Evolutionary conservation across 2,329 filamentous ascomycete genomes (phyloP).

Genomic region (Cordyceps cateniannulata): DNA sequence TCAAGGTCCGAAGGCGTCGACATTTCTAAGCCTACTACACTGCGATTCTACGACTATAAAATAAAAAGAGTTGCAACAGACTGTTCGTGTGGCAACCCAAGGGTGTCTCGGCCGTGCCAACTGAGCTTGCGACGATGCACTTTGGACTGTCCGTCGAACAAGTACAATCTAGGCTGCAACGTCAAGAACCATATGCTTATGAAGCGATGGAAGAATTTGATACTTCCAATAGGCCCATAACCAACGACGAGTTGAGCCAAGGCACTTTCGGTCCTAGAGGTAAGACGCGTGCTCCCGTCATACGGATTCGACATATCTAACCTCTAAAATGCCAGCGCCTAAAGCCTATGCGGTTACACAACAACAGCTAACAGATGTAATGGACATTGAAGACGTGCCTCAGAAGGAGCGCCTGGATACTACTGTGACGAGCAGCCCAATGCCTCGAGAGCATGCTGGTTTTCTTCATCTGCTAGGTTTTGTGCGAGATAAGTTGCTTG

Average conservation of each 20-base stretch:
- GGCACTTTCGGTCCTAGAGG: background rate
- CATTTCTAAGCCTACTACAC: no score
- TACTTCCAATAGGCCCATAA: background rate
- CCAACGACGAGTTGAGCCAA: background rate
- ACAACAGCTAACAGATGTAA: background rate
- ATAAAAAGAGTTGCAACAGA: background rate
- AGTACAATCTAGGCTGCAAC: conserved; percentile 19
- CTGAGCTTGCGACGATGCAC: conserved; percentile 41
- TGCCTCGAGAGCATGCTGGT: conserved; percentile 32
- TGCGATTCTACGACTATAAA: no score
- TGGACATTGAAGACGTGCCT: background rate
- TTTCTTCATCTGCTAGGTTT: conserved; percentile 23
- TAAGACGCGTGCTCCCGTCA: background rate
- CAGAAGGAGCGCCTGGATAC: conserved; percentile 16
- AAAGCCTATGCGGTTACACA: background rate
- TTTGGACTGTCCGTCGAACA: conserved; percentile 41
- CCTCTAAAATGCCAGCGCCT: background rate
- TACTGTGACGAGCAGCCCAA: conserved; percentile 30
- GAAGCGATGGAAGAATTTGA: background rate
- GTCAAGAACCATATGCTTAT: background rate
- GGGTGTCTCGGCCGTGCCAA: conserved; percentile 23
- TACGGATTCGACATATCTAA: background rate
- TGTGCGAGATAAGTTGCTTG: conserved; percentile 15
- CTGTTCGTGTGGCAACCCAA: conserved; percentile 28
- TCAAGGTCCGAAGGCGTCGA: no score